Percentiles rank a stretch among this genome's conserved stretches.
phyloP scores from a whole-genome alignment of 2,329 filamentous ascomycete genomes.

The Xylaria sp. region DNA sequence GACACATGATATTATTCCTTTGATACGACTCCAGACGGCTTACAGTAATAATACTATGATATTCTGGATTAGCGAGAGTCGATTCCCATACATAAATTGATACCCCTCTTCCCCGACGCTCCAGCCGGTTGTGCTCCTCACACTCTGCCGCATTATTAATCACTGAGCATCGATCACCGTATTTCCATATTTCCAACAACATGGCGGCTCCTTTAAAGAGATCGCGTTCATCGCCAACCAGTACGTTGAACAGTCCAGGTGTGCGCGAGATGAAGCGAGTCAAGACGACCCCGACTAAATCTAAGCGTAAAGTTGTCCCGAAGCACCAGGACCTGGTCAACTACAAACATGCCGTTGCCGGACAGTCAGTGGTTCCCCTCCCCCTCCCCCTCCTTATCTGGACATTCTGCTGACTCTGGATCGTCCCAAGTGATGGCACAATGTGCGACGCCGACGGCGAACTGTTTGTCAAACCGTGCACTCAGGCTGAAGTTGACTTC shows the following conservation, averaged over 20 bases:
- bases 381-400: background rate
- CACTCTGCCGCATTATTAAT: too few relatives aligned
- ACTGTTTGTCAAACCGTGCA: constrained; percentile 93
- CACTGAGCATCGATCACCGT: background rate
- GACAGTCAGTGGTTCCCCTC: constrained; percentile 60
- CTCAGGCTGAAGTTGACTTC: constrained; percentile 76
- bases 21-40: too few relatives aligned
- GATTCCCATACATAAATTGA: background rate
- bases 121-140: background rate
- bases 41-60: background rate
- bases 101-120: background rate
- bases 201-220: constrained; percentile 16
- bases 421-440: constrained; percentile 69
- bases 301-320: constrained; percentile 39
- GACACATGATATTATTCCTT: background rate
- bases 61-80: background rate
- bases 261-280: constrained; percentile 19
- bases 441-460: constrained; percentile 77
- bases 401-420: constrained; percentile 19
- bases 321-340: constrained; percentile 57
- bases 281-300: constrained; percentile 22
- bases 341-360: constrained; percentile 73
- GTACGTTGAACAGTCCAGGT: constrained; percentile 21
- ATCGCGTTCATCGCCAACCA: constrained; percentile 10
- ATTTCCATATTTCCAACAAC: background rate